Conservation (phyloP, 2,329 filamentous ascomycete genomes). For the Fusarium penzigii region DNA sequence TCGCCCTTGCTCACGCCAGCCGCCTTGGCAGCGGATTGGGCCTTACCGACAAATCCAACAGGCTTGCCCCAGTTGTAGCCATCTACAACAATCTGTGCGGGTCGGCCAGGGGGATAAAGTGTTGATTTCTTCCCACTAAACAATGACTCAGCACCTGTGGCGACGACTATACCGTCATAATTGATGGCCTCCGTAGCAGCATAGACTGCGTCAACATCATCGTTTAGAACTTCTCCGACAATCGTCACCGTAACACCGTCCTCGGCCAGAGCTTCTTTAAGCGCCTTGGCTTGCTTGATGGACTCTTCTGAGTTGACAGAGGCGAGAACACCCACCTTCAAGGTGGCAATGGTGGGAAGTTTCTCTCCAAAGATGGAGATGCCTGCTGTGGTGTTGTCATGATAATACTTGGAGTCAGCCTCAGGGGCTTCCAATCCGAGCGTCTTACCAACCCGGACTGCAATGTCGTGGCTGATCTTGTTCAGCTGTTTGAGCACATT, state of each 20-base stretch:
- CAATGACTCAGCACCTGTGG: conserved; percentile 51
- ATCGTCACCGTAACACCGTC: conserved; percentile 58
- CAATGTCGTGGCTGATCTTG: conserved; percentile 66
- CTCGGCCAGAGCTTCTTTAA: conserved; percentile 51
- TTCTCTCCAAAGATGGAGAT: conserved; percentile 60
- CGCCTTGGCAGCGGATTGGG: conserved; percentile 37
- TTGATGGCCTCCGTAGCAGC: conserved; percentile 61
- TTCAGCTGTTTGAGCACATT: conserved; percentile 72
- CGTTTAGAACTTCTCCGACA: conserved; percentile 58
- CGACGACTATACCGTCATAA: conserved; percentile 65
- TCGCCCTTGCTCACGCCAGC: conserved; percentile 46
- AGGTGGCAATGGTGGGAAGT: conserved; percentile 60
- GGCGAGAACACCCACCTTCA: conserved; percentile 65
- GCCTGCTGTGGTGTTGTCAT: conserved; percentile 64
- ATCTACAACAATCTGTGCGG: conserved; percentile 62
- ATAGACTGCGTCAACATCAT: conserved; percentile 64
- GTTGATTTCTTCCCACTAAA: conserved; percentile 51
- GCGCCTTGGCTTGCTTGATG: conserved; percentile 47
- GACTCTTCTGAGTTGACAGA: conserved; percentile 43
- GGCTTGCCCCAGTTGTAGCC: conserved; percentile 72
- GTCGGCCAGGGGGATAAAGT: conserved; percentile 64
- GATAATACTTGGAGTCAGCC: conserved; percentile 65
- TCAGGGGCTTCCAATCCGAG: conserved; percentile 60
- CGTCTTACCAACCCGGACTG: conserved; percentile 61
- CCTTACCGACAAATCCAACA: conserved; percentile 58